phyloP scores from a whole-genome alignment of 2,329 filamentous ascomycete species.

The Dryadomyces sulphureus region DNA sequence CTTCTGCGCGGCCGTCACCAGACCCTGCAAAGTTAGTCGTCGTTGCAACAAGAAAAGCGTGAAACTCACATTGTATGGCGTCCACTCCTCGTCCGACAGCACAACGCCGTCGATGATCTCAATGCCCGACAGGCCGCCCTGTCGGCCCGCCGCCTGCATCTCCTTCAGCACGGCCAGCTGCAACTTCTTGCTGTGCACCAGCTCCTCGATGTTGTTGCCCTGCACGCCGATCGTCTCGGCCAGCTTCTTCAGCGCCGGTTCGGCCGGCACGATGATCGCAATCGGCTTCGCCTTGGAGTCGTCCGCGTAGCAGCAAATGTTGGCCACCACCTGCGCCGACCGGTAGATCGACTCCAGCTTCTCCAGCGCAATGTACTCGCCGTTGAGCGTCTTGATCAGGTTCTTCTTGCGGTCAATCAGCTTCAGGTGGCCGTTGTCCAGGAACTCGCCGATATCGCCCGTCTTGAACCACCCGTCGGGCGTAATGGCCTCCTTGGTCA shows the following conservation, averaged over 20 bases:
- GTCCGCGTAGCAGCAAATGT: conserved; percentile 42
- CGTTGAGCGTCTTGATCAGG: conserved; percentile 67
- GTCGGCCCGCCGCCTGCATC: conserved; percentile 44
- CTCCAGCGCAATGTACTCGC: conserved; percentile 73
- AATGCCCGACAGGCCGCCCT: conserved; percentile 48
- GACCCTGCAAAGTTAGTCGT: conserved; percentile 26
- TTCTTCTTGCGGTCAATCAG: conserved; percentile 85
- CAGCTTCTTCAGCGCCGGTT: conserved; percentile 39
- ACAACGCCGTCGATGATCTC: conserved; percentile 61
- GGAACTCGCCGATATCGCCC: conserved; percentile 70
- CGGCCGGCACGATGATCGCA: conserved; percentile 41
- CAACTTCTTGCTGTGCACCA: conserved; percentile 53
- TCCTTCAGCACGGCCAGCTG: conserved; percentile 48
- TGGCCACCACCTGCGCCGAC: conserved; percentile 32
- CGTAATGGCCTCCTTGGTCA: conserved; percentile 56
- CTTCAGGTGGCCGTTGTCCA: conserved; percentile 53
- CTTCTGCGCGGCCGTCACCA: conserved; percentile 58
- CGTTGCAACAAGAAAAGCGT: too few relatives aligned
- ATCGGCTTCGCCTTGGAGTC: conserved; percentile 34
- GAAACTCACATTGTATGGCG: conserved; percentile 57
- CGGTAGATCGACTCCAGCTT: conserved; percentile 46
- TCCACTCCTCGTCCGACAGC: conserved; percentile 61
- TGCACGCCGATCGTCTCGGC: conserved; percentile 25
- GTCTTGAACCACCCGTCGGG: conserved; percentile 79
- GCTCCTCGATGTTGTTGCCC: conserved; percentile 46